Base-by-base conservation (phyloP, 352 stramenopile genomes). In the Phytophthora hybrid region DNA sequence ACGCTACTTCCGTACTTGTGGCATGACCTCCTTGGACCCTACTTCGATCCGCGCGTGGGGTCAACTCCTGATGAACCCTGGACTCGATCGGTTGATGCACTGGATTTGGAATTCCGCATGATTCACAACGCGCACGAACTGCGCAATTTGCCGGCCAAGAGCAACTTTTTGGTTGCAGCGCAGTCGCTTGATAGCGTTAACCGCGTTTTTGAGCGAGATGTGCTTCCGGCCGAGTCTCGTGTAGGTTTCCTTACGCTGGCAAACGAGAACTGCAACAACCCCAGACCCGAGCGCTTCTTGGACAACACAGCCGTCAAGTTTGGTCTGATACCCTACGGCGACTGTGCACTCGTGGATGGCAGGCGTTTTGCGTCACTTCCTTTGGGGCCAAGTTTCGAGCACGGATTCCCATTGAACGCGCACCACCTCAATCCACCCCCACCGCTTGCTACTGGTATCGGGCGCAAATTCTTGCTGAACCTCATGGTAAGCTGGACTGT, bases 401-500 rank as follows among this genome's bases (percentile, higher is more conserved):
- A 91, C 49, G 82, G 82, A 0, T 91, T 90, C 60, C 84, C 84
- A 0, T 70, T 83, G 6, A 91, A 91, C 26, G 73, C 78, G 0
- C 82, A 91, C 57, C 59, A 71, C 19, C 58, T 78, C 2, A 74
- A 76, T 5, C 49, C 57, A n/a, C 74, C 70, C 1, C 53, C 62
- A 2, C 63, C 69, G 46, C 49, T 71, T 46, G 47, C 44, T 26
- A 41, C 66, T 62, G 71, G 66, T 11, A 64, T 74, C n/a, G 66
- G 71, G 4, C 69, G 75, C 16, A 80, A 76, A 52, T 83, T 80
- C 14, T 53, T 91, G 51, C 66, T 91, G 7, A 91, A 89, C 49
- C 68, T 91, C 64, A 89, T 91, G 78, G 82, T 90, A 56, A 91
- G 84, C 70, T 91, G 80, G 82, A 90, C 84, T 9, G 75, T 85